A percentile compares a stretch with the other conserved stretches of the same genome.
These are phyloP conservation scores for Pseudogymnoascus sp. DNA, from an alignment of 2,329 filamentous ascomycete genomes.

Conservation along the genomic window DNA sequence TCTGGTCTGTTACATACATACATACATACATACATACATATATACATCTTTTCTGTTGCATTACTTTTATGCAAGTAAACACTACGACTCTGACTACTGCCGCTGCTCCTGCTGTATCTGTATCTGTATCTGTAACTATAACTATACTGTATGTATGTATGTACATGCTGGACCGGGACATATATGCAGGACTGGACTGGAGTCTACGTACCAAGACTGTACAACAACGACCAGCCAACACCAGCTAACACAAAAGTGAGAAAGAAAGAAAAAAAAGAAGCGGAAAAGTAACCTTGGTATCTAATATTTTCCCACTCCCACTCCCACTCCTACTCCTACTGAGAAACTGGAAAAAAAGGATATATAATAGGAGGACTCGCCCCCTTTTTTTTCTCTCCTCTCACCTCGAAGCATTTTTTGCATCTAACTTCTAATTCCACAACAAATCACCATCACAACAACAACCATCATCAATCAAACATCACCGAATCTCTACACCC, in stretches of 20 bases:
- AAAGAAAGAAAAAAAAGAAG: neutral
- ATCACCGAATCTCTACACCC: no score
- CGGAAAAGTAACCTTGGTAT: neutral
- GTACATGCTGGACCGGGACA: neutral
- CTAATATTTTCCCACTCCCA: neutral
- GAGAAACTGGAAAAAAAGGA: neutral
- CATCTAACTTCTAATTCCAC: neutral
- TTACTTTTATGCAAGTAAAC: no score
- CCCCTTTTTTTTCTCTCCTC: neutral
- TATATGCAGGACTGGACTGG: neutral
- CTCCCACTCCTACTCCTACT: no score
- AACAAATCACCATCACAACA: neutral
- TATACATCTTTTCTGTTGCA: no score
- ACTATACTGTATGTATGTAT: no score
- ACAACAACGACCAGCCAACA: neutral
- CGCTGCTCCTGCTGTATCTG: no score
- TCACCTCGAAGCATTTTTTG: neutral
- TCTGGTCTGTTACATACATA: no score
- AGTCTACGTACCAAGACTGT: neutral
- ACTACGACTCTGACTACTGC: no score
- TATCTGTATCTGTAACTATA: no score
- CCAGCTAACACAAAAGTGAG: neutral
- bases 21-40: no score
- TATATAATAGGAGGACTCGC: neutral
- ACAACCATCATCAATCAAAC: neutral